Evolutionary conservation across 768 basidiomycete species (phyloP).

Genomic region (Porphyrellus cyaneotinctus): DNA sequence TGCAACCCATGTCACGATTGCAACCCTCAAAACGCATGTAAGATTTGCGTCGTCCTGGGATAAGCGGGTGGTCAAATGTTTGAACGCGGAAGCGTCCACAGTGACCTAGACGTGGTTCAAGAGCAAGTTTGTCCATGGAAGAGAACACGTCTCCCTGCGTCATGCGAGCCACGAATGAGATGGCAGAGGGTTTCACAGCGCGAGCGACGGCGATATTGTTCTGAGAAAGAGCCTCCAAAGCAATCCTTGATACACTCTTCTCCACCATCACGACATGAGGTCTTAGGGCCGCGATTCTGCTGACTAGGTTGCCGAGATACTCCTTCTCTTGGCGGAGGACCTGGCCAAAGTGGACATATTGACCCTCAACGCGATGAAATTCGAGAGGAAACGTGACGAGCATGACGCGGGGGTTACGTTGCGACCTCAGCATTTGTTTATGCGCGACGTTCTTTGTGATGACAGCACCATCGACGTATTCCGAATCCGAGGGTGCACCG

Average conservation of each 20-base stretch:
- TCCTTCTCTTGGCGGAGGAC: slow-evolving; percentile 91
- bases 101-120: slow-evolving; percentile 86
- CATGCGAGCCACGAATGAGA: slow-evolving; percentile 87
- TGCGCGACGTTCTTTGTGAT: slow-evolving; percentile 98
- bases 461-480: slow-evolving; percentile 94
- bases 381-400: slow-evolving; percentile 93
- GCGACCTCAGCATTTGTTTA: slow-evolving; percentile 83
- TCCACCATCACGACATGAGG: slow-evolving; percentile 93
- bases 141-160: slow-evolving; percentile 94
- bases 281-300: slow-evolving; percentile 83
- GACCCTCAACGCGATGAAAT: slow-evolving; percentile 87
- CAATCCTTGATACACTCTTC: slow-evolving; percentile 85
- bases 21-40: slow-evolving; percentile 99
- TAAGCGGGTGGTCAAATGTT: slow-evolving; percentile 91
- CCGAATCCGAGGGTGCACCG: slow-evolving; percentile 86
- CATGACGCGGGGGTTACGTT: slow-evolving; percentile 91
- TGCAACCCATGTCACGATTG: slow-evolving; percentile 88
- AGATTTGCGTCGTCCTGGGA: slow-evolving; percentile 92
- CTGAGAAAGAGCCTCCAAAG: slow-evolving; percentile 79
- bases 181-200: slow-evolving; percentile 81
- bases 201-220: slow-evolving; percentile 89
- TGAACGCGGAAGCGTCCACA: slow-evolving; percentile 83
- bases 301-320: slow-evolving; percentile 82
- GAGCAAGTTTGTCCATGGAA: slow-evolving; percentile 89
- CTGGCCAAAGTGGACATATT: slow-evolving; percentile 90